phyloP scores from a whole-genome alignment of 2,329 filamentous ascomycete genomes.

The Stachybotrys elegans region DNA sequence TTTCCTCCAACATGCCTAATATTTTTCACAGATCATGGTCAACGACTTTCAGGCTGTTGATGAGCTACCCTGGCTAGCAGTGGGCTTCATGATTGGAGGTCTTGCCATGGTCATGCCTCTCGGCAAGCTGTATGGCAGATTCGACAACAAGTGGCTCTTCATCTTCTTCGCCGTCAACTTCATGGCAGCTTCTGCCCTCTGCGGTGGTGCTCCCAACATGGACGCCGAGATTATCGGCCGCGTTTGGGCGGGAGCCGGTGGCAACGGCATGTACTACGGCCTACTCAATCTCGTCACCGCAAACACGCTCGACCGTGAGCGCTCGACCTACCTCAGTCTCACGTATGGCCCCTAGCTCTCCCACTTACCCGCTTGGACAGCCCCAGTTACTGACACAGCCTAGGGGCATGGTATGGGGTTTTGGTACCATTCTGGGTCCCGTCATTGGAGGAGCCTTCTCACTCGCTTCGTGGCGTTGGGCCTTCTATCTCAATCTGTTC shows the following conservation, averaged over 20 bases:
- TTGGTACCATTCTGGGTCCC: background rate
- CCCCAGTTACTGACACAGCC: background rate
- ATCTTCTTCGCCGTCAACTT: slow-evolving; percentile 10
- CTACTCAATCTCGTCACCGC: background rate
- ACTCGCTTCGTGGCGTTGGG: background rate
- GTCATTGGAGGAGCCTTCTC: slow-evolving; percentile 1
- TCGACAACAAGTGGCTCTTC: background rate
- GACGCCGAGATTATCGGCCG: slow-evolving; percentile 38
- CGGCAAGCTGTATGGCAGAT: slow-evolving; percentile 1
- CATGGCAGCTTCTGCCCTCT: slow-evolving; percentile 23
- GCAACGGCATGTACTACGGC: slow-evolving; percentile 26
- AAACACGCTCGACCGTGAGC: background rate
- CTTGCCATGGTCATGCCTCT: background rate
- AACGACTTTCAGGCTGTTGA: background rate
- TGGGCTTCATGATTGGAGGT: background rate
- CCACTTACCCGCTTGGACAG: background rate
- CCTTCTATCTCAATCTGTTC: slow-evolving; percentile 1
- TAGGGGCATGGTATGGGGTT: background rate
- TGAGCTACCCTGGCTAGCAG: background rate
- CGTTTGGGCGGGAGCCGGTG: slow-evolving; percentile 34
- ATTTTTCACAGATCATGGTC: background rate
- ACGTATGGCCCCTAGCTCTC: background rate
- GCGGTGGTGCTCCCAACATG: slow-evolving; percentile 35
- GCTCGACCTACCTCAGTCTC: background rate
- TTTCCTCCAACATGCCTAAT: background rate